Evolutionary conservation across 2,329 filamentous ascomycete genomes (phyloP), one percentile per base, ranked within the genome.

Genomic region (Exophiala sp.): DNA sequence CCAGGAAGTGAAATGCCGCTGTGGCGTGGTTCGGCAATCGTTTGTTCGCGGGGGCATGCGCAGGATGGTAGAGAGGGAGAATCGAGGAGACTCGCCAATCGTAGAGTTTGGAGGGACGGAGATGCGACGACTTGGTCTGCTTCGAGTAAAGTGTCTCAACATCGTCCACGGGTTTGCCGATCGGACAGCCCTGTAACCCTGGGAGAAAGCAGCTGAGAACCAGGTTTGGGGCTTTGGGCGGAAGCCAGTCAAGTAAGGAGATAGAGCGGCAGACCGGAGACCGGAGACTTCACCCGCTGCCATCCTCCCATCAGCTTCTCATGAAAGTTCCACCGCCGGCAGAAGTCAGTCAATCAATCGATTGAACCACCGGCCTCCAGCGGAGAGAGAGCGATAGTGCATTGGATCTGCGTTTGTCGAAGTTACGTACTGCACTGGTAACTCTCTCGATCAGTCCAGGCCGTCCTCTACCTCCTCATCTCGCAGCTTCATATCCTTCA

Each of bases 21-120:
- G 50, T 48, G 45, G 50, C 50, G 50, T 52, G 50, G 46, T 45
- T 46, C 50, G 50, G 50, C 38, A 46, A 48, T 52, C 45, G 30
- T 16, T 13, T 13, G 8, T 34, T 34, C 30, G 30, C 14, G 7
- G 30, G n/a, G 30, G 30, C 10, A 19, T 10, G 19, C 19, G 19
- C 14, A 19, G 13, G 37, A 8, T 5, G 37, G 16, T 7, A n/a
- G 13, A 39, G 3, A 21, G n/a, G n/a, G 22, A 24, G 38, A 32
- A 24, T 41, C 22, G 22, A 41, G 19, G 11, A 27, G 38, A 27
- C 39, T 47, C 49, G 49, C 49, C 49, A 51, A 47, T 46, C 43
- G 43, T 43, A 41, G 19, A n/a, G 5, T 22, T n/a, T 13, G n/a
- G 14, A 10, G 16, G 37, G 19, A 18, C 10, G 16, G 14, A 3